phyloP scores from a whole-genome alignment of 108 stramenopile species.

The Nitzschia inconspicua region DNA sequence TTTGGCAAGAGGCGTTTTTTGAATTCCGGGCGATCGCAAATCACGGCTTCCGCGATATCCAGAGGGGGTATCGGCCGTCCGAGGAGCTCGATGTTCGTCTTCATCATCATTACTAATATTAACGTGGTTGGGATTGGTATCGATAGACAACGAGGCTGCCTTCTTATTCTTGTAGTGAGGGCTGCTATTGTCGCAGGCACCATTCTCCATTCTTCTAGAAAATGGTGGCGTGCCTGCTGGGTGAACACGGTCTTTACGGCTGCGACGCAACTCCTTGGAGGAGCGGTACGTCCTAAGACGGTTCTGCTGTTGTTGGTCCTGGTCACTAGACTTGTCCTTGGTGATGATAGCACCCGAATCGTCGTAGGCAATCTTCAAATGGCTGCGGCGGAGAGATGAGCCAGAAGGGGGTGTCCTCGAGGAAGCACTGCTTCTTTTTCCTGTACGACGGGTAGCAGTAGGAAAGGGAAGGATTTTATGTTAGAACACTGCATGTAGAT shows the following conservation, averaged over 20 bases:
- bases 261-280: not conserved
- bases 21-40: slow-evolving; percentile 71
- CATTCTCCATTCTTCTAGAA: not conserved
- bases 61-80: slow-evolving; percentile 41
- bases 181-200: not conserved
- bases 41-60: slow-evolving; percentile 58
- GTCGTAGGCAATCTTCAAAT: slow-evolving; percentile 9
- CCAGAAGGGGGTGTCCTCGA: no score
- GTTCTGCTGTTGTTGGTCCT: not conserved
- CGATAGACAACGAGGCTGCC: no score
- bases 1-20: slow-evolving; percentile 51
- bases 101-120: not conserved
- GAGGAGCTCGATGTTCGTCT: slow-evolving; percentile 4
- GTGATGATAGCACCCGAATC: slow-evolving; percentile 5
- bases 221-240: slow-evolving; percentile 4
- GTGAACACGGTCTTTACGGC: slow-evolving; percentile 3
- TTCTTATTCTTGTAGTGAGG: not conserved
- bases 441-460: no score
- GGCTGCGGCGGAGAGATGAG: slow-evolving; percentile 1
- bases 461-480: no score
- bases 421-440: no score
- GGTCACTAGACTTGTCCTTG: not conserved
- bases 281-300: not conserved
- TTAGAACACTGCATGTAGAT: no score
- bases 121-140: no score